Evolutionary conservation across 2,329 filamentous ascomycete species (phyloP), one percentile per base, ranked within the genome.

Genomic region (Tolypocladium endophyticum): DNA sequence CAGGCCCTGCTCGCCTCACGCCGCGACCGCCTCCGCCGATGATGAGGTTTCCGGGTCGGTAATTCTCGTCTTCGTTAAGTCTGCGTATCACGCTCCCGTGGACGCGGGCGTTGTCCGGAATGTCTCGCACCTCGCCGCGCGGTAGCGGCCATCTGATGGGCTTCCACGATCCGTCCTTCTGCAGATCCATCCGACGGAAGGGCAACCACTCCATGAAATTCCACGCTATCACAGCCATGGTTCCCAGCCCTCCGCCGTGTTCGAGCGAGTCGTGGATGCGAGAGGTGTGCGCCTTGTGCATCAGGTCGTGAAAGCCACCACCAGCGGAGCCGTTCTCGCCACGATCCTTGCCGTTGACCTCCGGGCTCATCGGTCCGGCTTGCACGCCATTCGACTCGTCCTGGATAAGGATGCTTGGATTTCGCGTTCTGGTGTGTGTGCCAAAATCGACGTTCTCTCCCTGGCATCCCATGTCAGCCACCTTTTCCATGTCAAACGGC

Each of bases 141-240:
- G 90, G 90, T 3, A 93, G 74, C 0, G 90, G 90, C 88, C 89
- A 93, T 11, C 85, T 79, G 64, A 94, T 93, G 0, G 88, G 87
- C 71, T 85, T 87, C 90, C 90, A 94, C 0, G 83, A 84, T 0
- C 88, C 88, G 62, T 92, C 87, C 0, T 76, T 61, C 62, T 85
- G 84, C 9, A 93, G 75, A 65, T 93, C 90, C 87, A 94, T 92
- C 30, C 90, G 80, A 1, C 88, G 81, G 73, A 93, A 92, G 0
- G 90, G 90, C 30, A 93, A 76, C 69, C 88, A 92, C 68, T 93
- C 90, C 89, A 93, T 90, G 28, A 90, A 70, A 41, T 85, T 88
- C 89, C 89, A 93, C 2, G 79, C 81, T 0, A 87, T 65, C 0
- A 90, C 87, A 0, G 85, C 82, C 4, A 75, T 59, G 30, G 64